phyloP scores from a whole-genome alignment of 78 protist genomes.

The Chrysochromulina parva region DNA sequence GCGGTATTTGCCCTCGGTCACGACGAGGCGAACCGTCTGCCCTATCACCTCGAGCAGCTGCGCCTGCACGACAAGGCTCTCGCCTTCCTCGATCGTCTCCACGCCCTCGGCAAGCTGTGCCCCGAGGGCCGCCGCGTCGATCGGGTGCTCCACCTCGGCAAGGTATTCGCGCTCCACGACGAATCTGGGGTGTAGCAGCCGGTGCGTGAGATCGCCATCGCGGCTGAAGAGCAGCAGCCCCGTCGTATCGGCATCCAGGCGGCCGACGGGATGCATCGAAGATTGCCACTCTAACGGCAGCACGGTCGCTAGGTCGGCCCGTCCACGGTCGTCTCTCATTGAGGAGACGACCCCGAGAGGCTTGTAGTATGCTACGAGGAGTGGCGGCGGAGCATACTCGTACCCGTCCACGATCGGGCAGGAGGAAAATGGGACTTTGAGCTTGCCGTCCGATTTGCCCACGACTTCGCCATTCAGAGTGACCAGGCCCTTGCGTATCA shows the following conservation, averaged over 20 bases:
- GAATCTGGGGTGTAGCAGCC: constrained; percentile 3
- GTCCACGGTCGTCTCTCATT: background rate
- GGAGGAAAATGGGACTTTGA: background rate
- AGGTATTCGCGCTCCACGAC: background rate
- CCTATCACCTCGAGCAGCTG: background rate
- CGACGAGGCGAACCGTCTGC: background rate
- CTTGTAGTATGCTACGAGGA: constrained; percentile 17
- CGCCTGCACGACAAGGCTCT: background rate
- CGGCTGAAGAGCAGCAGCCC: background rate
- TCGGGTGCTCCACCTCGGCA: background rate
- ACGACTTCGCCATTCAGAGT: background rate
- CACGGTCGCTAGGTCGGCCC: background rate
- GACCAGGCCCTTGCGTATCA: background rate
- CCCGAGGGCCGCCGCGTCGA: background rate
- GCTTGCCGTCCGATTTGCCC: background rate
- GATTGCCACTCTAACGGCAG: background rate
- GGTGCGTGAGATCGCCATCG: constrained; percentile 5
- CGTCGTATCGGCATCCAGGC: background rate
- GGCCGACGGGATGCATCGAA: background rate
- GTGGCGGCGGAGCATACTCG: background rate
- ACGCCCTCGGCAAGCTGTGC: background rate
- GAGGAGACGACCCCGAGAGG: background rate
- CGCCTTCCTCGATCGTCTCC: background rate
- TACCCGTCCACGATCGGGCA: background rate
- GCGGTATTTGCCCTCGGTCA: background rate